Base-by-base conservation (phyloP, 306 rosid genomes). In the Cicer yamashitae region DNA sequence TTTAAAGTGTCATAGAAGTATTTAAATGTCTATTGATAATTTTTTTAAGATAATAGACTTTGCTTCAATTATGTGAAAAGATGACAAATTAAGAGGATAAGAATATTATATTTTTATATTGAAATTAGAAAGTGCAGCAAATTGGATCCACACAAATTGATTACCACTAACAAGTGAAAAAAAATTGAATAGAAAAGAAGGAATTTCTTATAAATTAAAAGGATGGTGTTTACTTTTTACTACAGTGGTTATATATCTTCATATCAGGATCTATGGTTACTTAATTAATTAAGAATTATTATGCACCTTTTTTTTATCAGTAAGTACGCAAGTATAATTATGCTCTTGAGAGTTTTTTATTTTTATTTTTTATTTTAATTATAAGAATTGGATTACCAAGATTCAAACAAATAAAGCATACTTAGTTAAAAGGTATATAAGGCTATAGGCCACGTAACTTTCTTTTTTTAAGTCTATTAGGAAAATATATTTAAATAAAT, bases 281-380 rank as follows among this genome's bases (percentile, higher is more conserved):
- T 59, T 74, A 45, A 76, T 74, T 75, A 84, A 84, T 74, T 75
- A 84, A 84, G 56, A 57, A 74, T 64, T 51, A 78, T 78, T 71
- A 56, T 48, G 39, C 40, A 65, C 79, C n/a, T n/a, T 60, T 77
- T 78, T 77, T 73, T 68, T 70, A 61, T 62, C 62, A 74, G 66
- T 75, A 64, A 46, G 73, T 70, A 77, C 73, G 74, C 10, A 81
- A 81, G 77, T 79, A 73, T 79, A 79, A 87, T 87, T 74, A 63
- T 86, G 80, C 73, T 78, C 77, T 75, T 13, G 34, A 9, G 75
- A 75, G 59, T 53, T 69, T 81, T 22, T 20, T 20, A 20, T 20
- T 20, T 20, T 20, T 20, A 20, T 20, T 20, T 20, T 22, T 22
- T 22, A 22, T 22, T 22, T 22, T 1, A 22, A 22, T 22, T 22